These are phyloP conservation scores for Fusarium piperis DNA, from an alignment of 2,329 filamentous ascomycete genomes.

Conservation along the genomic window DNA sequence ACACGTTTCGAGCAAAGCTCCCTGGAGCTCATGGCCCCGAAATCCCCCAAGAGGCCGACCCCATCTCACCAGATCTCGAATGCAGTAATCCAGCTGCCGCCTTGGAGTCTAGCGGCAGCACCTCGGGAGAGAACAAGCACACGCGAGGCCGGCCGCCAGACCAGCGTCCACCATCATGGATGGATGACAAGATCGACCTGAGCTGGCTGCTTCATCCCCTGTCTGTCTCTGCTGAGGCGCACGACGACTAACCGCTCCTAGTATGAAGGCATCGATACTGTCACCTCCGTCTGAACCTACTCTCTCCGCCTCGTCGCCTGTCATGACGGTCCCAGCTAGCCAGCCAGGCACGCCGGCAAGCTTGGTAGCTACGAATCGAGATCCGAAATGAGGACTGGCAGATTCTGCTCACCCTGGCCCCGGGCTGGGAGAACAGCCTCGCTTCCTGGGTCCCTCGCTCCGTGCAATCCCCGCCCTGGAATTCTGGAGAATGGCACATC, in stretches of 20 bases:
- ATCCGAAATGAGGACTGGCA: constrained; percentile 20
- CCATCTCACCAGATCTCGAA: constrained; percentile 20
- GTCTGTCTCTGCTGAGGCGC: constrained; percentile 12
- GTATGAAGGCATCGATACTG: constrained; percentile 15
- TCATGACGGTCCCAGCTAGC: neutral
- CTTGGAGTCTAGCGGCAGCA: constrained; percentile 16
- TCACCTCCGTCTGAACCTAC: constrained; percentile 2
- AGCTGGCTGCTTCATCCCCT: constrained; percentile 12
- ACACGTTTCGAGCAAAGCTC: constrained; percentile 37
- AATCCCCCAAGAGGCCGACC: constrained; percentile 15
- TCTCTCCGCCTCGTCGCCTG: neutral
- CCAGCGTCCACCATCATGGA: neutral
- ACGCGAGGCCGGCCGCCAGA: neutral
- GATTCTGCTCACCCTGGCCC: constrained; percentile 19
- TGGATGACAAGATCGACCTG: constrained; percentile 2
- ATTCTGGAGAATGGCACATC: constrained; percentile 36
- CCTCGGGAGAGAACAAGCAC: constrained; percentile 23
- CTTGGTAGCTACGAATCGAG: constrained; percentile 26
- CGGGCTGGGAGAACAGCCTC: constrained; percentile 7
- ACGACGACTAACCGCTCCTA: constrained; percentile 19
- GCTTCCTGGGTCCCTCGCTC: constrained; percentile 3
- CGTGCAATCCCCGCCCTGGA: constrained; percentile 23
- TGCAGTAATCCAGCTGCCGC: constrained; percentile 14
- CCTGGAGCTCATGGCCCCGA: constrained; percentile 23
- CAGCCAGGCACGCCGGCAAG: constrained; percentile 1